phyloP scores from a whole-genome alignment of 768 basidiomycete genomes.

The Floccularia luteovirens region DNA sequence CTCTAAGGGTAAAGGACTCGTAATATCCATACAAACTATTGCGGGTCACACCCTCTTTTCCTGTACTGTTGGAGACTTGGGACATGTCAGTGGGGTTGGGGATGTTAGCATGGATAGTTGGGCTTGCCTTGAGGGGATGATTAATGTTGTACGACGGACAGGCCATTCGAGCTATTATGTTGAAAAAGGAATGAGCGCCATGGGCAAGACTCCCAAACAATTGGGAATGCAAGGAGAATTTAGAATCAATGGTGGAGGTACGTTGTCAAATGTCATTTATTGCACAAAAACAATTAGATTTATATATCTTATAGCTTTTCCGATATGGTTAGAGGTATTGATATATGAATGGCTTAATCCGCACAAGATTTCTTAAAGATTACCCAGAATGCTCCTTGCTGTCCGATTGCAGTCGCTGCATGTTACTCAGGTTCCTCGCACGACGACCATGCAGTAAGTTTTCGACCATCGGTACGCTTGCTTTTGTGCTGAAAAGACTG shows the following conservation, averaged over 20 bases:
- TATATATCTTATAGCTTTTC: constrained; percentile 51
- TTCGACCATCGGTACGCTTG: constrained; percentile 1
- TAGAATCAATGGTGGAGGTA: constrained; percentile 72
- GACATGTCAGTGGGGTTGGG: constrained; percentile 53
- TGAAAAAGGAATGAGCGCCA: constrained; percentile 79
- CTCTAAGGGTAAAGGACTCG: constrained; percentile 71
- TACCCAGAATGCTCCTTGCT: constrained; percentile 68
- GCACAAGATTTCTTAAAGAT: constrained; percentile 3
- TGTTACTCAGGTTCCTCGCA: constrained; percentile 78
- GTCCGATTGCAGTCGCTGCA: constrained; percentile 71
- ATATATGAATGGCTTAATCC: constrained; percentile 4
- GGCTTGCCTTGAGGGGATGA: constrained; percentile 72
- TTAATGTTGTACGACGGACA: constrained; percentile 69
- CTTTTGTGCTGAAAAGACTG: not conserved
- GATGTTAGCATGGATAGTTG: constrained; percentile 81
- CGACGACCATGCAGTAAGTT: constrained; percentile 70
- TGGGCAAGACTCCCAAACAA: constrained; percentile 71
- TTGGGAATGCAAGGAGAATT: constrained; percentile 62
- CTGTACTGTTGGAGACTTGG: constrained; percentile 79
- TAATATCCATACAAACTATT: constrained; percentile 74
- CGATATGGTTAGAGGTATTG: constrained; percentile 79
- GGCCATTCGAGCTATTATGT: constrained; percentile 85
- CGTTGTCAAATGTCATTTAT: constrained; percentile 17
- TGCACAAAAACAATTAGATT: not conserved
- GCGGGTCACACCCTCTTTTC: constrained; percentile 75